Evolutionary conservation across 2,329 filamentous ascomycete genomes (phyloP).

Genomic region (Sclerotinia borealis): DNA sequence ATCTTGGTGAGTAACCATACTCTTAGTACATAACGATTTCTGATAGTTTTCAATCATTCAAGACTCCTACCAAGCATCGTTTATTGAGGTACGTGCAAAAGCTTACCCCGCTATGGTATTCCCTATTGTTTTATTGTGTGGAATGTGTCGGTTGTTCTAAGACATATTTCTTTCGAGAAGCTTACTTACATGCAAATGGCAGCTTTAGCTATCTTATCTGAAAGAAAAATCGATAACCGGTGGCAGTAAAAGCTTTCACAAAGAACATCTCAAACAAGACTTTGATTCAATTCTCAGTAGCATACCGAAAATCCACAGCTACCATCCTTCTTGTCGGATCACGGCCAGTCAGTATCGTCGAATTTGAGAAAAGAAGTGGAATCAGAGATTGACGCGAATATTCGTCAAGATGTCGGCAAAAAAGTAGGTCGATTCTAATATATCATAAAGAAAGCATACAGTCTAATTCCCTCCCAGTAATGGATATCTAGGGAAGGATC

Average conservation of each 20-base stretch:
- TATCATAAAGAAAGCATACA: background rate
- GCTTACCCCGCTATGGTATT: background rate
- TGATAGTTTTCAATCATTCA: background rate
- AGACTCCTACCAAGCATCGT: background rate
- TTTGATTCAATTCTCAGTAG: background rate
- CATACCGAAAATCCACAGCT: background rate
- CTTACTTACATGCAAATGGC: constrained; percentile 1
- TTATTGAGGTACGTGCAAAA: background rate
- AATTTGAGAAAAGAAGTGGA: background rate
- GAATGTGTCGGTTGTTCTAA: background rate
- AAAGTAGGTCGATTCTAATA: background rate
- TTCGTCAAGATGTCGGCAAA: background rate
- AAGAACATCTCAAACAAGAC: background rate
- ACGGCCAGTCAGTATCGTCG: background rate
- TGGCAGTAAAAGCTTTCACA: background rate
- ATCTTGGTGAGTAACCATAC: background rate
- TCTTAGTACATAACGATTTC: background rate
- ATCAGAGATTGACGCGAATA: background rate
- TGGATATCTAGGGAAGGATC: no score
- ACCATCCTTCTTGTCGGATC: background rate
- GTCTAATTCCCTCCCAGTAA: background rate
- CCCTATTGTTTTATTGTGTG: background rate
- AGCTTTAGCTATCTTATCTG: background rate
- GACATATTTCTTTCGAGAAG: background rate
- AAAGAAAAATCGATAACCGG: background rate